Percentiles rank a stretch among this genome's conserved stretches.
phyloP scores from a whole-genome alignment of 1,284 basidiomycete genomes.

The Cerioporus squamosus region DNA sequence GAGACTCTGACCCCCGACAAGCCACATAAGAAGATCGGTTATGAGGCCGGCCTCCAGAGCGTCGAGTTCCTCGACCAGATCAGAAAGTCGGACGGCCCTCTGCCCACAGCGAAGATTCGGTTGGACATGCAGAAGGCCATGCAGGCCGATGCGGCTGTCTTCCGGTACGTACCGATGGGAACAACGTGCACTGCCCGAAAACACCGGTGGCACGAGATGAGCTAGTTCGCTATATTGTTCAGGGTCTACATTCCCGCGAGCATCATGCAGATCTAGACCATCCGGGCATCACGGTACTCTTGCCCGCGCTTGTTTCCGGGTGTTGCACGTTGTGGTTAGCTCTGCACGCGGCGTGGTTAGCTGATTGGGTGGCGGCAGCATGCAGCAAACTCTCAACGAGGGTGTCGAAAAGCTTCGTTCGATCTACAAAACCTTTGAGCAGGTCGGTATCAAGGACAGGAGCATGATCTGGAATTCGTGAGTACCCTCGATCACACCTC shows the following conservation, averaged over 20 bases:
- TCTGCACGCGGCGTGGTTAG: background rate
- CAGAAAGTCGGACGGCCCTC: constrained; percentile 81
- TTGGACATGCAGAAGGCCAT: constrained; percentile 99
- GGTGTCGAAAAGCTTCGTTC: constrained; percentile 88
- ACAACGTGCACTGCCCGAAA: too few species aligned
- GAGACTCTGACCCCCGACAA: constrained; percentile 90
- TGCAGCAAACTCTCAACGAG: constrained; percentile 89
- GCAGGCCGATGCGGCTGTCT: constrained; percentile 93
- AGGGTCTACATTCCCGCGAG: too few species aligned
- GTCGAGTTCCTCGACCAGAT: constrained; percentile 93
- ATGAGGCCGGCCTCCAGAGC: constrained; percentile 86
- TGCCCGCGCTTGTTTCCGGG: background rate
- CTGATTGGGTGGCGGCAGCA: constrained; percentile 50
- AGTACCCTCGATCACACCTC: constrained; percentile 30
- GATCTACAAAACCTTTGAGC: constrained; percentile 88
- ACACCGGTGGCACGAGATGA: too few species aligned
- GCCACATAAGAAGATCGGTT: constrained; percentile 89
- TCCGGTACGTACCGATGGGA: constrained; percentile 53
- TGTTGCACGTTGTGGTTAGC: constrained; percentile 19
- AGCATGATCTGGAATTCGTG: constrained; percentile 99
- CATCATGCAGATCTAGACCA: too few species aligned
- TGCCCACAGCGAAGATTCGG: constrained; percentile 90
- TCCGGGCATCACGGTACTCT: too few species aligned
- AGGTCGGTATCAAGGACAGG: constrained; percentile 96
- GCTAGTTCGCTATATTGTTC: too few species aligned